phyloP scores from a whole-genome alignment of 1,284 basidiomycete genomes.

The Gomphus bonarii region DNA sequence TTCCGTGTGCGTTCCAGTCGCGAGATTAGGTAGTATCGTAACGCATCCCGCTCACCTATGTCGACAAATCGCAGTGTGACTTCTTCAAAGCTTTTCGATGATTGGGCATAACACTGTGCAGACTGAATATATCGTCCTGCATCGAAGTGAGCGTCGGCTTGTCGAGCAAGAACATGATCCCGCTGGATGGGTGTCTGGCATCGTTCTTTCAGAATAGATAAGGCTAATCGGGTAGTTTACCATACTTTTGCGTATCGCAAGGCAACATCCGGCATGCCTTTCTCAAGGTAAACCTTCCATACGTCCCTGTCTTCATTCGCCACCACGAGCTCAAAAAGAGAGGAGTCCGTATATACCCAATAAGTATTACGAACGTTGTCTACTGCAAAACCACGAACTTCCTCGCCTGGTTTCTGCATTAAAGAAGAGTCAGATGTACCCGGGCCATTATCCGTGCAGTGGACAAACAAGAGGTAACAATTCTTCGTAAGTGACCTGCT shows the following conservation, averaged over 20 bases:
- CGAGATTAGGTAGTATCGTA: constrained; percentile 85
- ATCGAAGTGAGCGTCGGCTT: constrained; percentile 79
- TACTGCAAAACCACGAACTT: constrained; percentile 61
- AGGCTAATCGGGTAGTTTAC: not conserved
- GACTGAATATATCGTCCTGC: constrained; percentile 83
- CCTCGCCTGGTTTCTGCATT: constrained; percentile 60
- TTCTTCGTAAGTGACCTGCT: constrained; percentile 81
- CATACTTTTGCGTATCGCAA: constrained; percentile 73
- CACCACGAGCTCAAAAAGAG: constrained; percentile 83
- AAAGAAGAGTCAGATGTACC: not conserved
- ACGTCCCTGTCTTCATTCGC: constrained; percentile 89
- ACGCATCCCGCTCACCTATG: constrained; percentile 82
- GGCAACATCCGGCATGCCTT: constrained; percentile 69
- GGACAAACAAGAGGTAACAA: constrained; percentile 60
- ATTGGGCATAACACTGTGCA: constrained; percentile 86
- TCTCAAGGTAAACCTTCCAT: constrained; percentile 85
- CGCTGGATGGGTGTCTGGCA: constrained; percentile 72
- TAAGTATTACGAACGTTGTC: constrained; percentile 86
- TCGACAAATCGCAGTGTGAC: constrained; percentile 89
- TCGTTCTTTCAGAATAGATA: not conserved
- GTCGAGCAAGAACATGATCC: constrained; percentile 75
- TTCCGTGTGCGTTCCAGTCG: constrained; percentile 76
- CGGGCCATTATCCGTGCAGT: not conserved
- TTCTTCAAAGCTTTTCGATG: constrained; percentile 85
- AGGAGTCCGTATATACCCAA: constrained; percentile 90